Evolutionary conservation across 345 rosid species (phyloP).

Genomic region (Hirschfeldia incana): DNA sequence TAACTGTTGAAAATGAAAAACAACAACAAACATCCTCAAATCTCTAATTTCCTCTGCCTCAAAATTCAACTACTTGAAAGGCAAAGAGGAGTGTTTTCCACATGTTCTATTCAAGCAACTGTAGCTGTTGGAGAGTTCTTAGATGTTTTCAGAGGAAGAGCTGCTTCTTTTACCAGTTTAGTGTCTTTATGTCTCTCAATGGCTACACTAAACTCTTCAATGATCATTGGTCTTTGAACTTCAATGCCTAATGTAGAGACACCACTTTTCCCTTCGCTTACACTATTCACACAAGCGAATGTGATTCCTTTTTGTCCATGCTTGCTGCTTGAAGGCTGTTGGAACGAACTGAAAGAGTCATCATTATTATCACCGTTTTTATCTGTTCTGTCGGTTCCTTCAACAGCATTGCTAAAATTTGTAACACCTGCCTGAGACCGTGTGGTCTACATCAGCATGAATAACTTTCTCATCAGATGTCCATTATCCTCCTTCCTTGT

Average conservation of each 20-base stretch:
- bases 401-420: slow-evolving; percentile 26
- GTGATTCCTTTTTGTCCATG: slow-evolving; percentile 92
- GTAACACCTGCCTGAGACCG: slow-evolving; percentile 13
- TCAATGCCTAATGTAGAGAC: slow-evolving; percentile 79
- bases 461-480: slow-evolving; percentile 15
- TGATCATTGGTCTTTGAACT: slow-evolving; percentile 68
- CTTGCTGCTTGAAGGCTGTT: slow-evolving; percentile 86
- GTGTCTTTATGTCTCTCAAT: slow-evolving; percentile 57
- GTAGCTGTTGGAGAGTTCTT: too few relatives aligned
- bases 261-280: slow-evolving; percentile 59
- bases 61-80: too few relatives aligned
- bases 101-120: too few relatives aligned
- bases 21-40: too few relatives aligned
- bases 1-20: too few relatives aligned
- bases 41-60: neutral
- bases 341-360: slow-evolving; percentile 68
- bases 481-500: neutral
- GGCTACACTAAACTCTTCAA: slow-evolving; percentile 65
- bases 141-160: slow-evolving; percentile 23
- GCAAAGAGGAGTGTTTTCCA: too few relatives aligned
- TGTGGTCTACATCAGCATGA: slow-evolving; percentile 35
- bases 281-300: slow-evolving; percentile 69
- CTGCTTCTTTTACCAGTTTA: slow-evolving; percentile 27
- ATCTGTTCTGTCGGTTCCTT: slow-evolving; percentile 49
- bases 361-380: slow-evolving; percentile 43